Percentiles rank a stretch among this genome's conserved stretches.
These are phyloP conservation scores for Dittrichia graveolens DNA, from an alignment of 129 eudicot genomes.

Conservation along the genomic window DNA sequence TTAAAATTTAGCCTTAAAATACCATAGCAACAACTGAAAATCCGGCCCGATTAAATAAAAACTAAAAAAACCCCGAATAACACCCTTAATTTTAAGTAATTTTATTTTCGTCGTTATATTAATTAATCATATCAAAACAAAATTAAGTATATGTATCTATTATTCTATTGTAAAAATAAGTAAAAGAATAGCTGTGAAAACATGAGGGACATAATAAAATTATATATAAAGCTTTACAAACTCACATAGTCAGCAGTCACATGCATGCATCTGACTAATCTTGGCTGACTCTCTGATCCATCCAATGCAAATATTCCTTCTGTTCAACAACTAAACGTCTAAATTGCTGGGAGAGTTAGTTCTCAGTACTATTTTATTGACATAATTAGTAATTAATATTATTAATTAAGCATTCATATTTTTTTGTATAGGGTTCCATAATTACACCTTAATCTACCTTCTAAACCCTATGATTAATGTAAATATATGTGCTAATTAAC, in stretches of 20 bases:
- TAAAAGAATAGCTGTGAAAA: background rate
- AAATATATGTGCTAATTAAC: too few species aligned
- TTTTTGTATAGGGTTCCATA: too few species aligned
- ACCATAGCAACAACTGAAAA: too few species aligned
- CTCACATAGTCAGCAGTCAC: slow-evolving; percentile 19
- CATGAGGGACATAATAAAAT: background rate
- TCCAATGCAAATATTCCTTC: slow-evolving; percentile 40
- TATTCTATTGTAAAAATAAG: background rate
- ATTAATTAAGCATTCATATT: background rate
- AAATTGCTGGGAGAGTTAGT: slow-evolving; percentile 4
- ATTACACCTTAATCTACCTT: too few species aligned
- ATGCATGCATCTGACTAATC: slow-evolving; percentile 31
- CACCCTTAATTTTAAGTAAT: background rate
- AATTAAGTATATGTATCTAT: too few species aligned
- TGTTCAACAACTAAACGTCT: background rate
- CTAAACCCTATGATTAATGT: too few species aligned
- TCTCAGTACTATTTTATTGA: background rate
- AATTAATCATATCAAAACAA: background rate
- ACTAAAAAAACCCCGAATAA: too few species aligned
- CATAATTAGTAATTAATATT: background rate
- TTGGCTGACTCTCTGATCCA: slow-evolving; percentile 16
- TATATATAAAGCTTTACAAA: too few species aligned
- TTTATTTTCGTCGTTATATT: background rate
- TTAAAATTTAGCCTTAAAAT: too few species aligned
- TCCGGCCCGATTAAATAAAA: too few species aligned